phyloP scores from a whole-genome alignment of 2,329 filamentous ascomycete species.

The Neonectria neomacrospora region DNA sequence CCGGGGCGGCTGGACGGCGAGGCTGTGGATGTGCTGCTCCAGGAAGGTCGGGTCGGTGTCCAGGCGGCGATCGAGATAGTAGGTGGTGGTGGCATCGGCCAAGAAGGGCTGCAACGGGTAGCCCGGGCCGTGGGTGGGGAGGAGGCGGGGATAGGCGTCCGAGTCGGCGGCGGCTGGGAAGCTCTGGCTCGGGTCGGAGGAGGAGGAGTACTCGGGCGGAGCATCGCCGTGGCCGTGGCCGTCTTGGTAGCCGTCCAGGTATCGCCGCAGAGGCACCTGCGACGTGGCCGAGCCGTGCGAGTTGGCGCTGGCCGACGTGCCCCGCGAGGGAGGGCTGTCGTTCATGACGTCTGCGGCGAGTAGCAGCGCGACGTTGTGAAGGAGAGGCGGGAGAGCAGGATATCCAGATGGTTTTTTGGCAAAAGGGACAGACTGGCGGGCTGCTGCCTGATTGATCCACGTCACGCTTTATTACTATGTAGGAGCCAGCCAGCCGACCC shows the following conservation, averaged over 20 bases:
- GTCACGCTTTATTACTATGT: no score
- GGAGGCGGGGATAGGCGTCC: constrained; percentile 1
- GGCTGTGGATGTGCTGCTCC: constrained; percentile 55
- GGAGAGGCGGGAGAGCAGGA: no score
- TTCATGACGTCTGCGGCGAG: constrained; percentile 7
- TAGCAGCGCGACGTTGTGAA: no score
- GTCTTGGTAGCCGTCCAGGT: constrained; percentile 33
- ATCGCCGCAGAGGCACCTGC: constrained; percentile 36
- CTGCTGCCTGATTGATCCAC: no score
- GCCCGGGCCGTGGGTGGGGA: constrained; percentile 31
- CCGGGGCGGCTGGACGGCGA: constrained; percentile 62
- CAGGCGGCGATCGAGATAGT: constrained; percentile 58
- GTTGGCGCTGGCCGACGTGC: constrained; percentile 27
- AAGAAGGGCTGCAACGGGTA: constrained; percentile 43
- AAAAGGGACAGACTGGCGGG: no score
- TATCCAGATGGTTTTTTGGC: no score
- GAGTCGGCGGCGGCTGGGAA: constrained; percentile 12
- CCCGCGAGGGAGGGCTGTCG: constrained; percentile 12
- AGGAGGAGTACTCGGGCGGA: neutral
- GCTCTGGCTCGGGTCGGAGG: constrained; percentile 6
- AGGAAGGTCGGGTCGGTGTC: constrained; percentile 58
- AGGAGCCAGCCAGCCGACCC: no score
- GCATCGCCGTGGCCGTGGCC: constrained; percentile 24
- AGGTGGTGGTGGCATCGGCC: constrained; percentile 49
- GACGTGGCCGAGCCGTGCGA: constrained; percentile 32